Conservation (phyloP, 306 rosid species). For the Luffa aegyptiaca region DNA sequence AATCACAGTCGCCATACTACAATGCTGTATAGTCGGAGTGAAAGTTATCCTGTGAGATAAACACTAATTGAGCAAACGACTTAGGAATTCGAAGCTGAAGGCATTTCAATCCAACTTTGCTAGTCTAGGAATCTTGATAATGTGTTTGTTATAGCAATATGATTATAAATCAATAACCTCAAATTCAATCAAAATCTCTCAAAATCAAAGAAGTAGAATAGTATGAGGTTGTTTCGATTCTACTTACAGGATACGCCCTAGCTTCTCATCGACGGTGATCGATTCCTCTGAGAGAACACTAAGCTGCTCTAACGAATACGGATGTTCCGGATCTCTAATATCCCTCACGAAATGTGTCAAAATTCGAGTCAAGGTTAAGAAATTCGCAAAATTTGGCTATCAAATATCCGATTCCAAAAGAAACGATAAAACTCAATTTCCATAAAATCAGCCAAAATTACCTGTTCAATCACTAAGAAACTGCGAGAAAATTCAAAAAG, state of each 20-base stretch:
- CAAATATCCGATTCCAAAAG: not conserved
- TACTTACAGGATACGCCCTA: conserved; percentile 71
- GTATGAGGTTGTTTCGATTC: not conserved
- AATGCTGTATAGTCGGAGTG: conserved; percentile 92
- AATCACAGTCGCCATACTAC: conserved; percentile 95
- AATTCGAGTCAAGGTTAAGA: conserved; percentile 53
- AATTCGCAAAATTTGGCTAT: not conserved
- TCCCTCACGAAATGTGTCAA: conserved; percentile 77
- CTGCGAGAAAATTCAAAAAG: not conserved
- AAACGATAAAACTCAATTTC: not conserved
- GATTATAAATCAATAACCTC: not conserved
- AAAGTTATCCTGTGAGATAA: conserved; percentile 65
- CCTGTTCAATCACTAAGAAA: not conserved
- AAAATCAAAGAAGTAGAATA: not conserved
- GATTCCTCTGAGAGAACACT: conserved; percentile 95
- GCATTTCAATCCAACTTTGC: not conserved
- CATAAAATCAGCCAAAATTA: not conserved
- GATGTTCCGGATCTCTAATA: conserved; percentile 99
- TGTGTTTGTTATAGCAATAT: not conserved
- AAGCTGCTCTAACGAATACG: conserved; percentile 94
- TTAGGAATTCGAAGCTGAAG: not conserved
- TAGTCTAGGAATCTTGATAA: not conserved
- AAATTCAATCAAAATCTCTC: not conserved
- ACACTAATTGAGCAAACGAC: not conserved
- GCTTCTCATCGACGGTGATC: conserved; percentile 77